These are phyloP conservation scores for Lippia alba DNA, from an alignment of 305 asterid species.

Conservation along the genomic window DNA sequence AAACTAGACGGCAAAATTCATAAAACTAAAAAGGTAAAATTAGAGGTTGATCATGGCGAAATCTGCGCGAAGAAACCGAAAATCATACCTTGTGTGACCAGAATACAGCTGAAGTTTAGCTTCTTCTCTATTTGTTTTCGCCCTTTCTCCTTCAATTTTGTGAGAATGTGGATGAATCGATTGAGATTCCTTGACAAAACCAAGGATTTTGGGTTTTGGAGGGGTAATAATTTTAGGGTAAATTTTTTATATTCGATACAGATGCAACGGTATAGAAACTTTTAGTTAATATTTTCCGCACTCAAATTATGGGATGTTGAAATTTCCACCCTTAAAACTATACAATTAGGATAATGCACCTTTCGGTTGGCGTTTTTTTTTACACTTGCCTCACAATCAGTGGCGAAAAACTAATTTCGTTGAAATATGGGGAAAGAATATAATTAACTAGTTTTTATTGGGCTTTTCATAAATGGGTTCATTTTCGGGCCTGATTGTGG, in stretches of 20 bases:
- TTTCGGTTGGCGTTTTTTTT: too few species aligned
- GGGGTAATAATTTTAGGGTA: neutral
- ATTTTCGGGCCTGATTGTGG: too few species aligned
- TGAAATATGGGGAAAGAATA: too few species aligned
- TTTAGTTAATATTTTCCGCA: neutral
- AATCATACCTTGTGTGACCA: neutral
- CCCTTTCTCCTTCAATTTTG: neutral
- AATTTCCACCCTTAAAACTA: neutral
- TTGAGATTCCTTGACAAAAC: neutral
- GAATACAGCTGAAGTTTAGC: neutral
- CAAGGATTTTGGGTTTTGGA: neutral
- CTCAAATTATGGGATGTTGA: neutral
- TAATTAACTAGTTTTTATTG: too few species aligned
- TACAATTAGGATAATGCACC: too few species aligned
- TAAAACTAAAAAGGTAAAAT: neutral
- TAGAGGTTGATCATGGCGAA: neutral
- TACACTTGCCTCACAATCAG: too few species aligned
- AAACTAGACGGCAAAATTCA: neutral
- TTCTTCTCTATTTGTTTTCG: neutral
- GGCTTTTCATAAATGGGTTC: too few species aligned
- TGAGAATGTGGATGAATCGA: neutral
- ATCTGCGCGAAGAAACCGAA: neutral
- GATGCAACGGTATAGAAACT: neutral
- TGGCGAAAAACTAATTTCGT: too few species aligned
- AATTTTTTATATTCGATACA: neutral